Evolutionary conservation across 768 basidiomycete species (phyloP), one percentile per base, ranked within the genome.

Genomic region (Suillus subluteus): DNA sequence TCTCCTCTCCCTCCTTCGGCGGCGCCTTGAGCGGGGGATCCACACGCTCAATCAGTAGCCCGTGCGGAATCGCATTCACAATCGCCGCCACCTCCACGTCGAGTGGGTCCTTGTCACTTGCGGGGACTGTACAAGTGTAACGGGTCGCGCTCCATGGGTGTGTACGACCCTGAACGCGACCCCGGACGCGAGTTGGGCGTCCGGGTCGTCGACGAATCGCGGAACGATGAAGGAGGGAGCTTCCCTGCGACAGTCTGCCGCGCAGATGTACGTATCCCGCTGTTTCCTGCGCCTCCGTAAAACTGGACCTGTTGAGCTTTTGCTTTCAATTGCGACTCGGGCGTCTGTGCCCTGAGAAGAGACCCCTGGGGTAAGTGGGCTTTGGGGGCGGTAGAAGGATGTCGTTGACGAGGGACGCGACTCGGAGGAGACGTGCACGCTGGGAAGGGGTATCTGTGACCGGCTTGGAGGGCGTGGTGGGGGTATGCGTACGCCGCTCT

Each of bases 371-470:
- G 77, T 81, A 35, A 83, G 76, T 9, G 83, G 85, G 65, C 86
- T 88, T 67, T 86, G 87, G 8, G 86, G 79, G 55, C 83, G 82
- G 54, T 88, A 87, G 66, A 86, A 82, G 7, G 92, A 94, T 85
- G 91, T 86, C 7, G 90, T 84, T 2, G 91, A 88, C 1, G 84
- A 83, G 1, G 92, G 90, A 41, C 92, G 83, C 23, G 91, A 92
- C 11, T 88, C 86, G 6, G 88, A 85, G 3, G 87, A 87, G 48
- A 92, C 78, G 64, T 91, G 89, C 3, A 94, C 81, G 68, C 84
- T 88, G 9, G 93, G 92, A 32, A 93, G 83, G 26, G 92, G 92
- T 65, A 95, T 93, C 87, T 87, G 90, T 6, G 94, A 95, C 63
- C 91, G 86, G 72, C 92, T 93, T 2, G 92, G 91, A 37, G 92